Conservation (phyloP, 2,329 filamentous ascomycete genomes). For the Colletotrichum sansevieriae region DNA sequence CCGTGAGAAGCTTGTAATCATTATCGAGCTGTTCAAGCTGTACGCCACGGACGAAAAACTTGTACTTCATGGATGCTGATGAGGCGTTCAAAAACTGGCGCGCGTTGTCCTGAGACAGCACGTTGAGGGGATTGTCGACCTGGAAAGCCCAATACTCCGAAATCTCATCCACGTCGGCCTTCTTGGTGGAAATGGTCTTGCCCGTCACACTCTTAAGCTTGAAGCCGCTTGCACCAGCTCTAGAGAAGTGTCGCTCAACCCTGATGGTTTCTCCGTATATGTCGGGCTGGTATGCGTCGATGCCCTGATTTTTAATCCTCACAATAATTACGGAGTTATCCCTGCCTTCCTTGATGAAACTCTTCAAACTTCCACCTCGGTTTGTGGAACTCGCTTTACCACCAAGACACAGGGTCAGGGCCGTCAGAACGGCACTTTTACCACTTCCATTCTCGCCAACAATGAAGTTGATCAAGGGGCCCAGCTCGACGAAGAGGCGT, state of each 20-base stretch:
- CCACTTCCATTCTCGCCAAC: slow-evolving; percentile 98
- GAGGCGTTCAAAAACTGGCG: slow-evolving; percentile 92
- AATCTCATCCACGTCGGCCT: slow-evolving; percentile 89
- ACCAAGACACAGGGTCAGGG: slow-evolving; percentile 92
- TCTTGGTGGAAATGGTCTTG: slow-evolving; percentile 83
- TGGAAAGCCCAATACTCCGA: slow-evolving; percentile 93
- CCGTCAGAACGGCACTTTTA: slow-evolving; percentile 95
- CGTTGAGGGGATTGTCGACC: slow-evolving; percentile 96
- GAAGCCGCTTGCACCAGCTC: slow-evolving; percentile 81
- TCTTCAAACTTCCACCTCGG: slow-evolving; percentile 88
- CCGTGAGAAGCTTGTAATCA: slow-evolving; percentile 87
- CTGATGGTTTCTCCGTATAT: slow-evolving; percentile 87
- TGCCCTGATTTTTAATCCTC: slow-evolving; percentile 90
- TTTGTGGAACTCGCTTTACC: slow-evolving; percentile 95
- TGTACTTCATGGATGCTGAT: slow-evolving; percentile 88
- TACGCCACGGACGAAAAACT: slow-evolving; percentile 94
- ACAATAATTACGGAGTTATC: slow-evolving; percentile 84
- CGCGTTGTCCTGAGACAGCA: slow-evolving; percentile 94
- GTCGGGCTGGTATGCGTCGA: slow-evolving; percentile 85
- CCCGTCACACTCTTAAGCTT: slow-evolving; percentile 83
- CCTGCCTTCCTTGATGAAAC: slow-evolving; percentile 89
- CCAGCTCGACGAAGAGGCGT: slow-evolving; percentile 84
- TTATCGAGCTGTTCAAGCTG: slow-evolving; percentile 92
- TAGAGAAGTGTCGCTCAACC: slow-evolving; percentile 90
- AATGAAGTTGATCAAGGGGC: slow-evolving; percentile 97